These are phyloP conservation scores for Talaromyces nanjingensis DNA, from an alignment of 495 filamentous ascomycete species.

Conservation along the genomic window DNA sequence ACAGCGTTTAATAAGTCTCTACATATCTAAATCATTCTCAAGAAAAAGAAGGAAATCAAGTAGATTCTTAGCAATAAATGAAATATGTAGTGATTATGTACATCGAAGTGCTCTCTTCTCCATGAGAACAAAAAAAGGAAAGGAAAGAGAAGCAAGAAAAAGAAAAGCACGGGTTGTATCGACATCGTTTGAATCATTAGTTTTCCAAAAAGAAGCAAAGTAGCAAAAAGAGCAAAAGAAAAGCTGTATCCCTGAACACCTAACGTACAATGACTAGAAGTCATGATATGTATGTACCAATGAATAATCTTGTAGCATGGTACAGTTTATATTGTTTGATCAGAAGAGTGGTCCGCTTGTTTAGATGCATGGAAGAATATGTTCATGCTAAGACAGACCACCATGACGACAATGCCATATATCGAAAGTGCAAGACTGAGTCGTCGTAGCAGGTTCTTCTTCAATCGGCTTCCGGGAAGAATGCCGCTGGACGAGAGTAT, in stretches of 20 bases:
- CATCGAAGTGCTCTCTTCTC: background rate
- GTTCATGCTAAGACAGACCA: slow-evolving; percentile 79
- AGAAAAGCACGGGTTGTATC: background rate
- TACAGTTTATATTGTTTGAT: slow-evolving; percentile 10
- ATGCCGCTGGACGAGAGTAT: slow-evolving; percentile 38
- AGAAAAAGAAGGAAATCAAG: background rate
- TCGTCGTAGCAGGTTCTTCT: slow-evolving; percentile 56
- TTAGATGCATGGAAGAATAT: slow-evolving; percentile 60
- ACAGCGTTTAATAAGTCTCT: background rate
- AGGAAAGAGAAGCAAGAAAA: background rate
- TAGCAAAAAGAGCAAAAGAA: background rate
- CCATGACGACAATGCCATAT: slow-evolving; percentile 85
- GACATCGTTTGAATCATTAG: background rate
- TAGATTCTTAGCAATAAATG: background rate
- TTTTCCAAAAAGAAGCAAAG: background rate
- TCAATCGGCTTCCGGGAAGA: slow-evolving; percentile 51
- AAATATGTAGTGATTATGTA: background rate
- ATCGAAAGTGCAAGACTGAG: slow-evolving; percentile 68
- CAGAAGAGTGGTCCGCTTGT: slow-evolving; percentile 17
- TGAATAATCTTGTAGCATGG: background rate
- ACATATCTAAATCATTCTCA: too few relatives aligned
- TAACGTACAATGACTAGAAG: background rate
- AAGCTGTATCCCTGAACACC: background rate
- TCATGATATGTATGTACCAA: background rate
- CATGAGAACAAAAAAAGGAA: background rate